phyloP scores from a whole-genome alignment of 805 yeast genomes.

The Candida maris region DNA sequence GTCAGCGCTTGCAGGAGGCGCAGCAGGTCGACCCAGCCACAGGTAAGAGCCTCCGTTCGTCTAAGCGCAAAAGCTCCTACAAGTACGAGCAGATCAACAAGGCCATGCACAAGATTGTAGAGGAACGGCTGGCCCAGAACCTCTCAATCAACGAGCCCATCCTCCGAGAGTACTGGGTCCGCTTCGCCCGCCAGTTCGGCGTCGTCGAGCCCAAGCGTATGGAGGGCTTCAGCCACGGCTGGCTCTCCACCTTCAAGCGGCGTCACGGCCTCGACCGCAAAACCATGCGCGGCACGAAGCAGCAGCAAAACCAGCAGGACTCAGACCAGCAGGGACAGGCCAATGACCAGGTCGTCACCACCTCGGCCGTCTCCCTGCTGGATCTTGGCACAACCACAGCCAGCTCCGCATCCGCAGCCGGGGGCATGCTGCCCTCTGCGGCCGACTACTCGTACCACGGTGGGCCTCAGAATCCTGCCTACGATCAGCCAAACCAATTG shows the following conservation, averaged over 20 bases:
- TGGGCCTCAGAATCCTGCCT: conserved; percentile 4
- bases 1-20: conserved; percentile 40
- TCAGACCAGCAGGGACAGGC: too few relatives aligned
- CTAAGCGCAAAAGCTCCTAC: conserved; percentile 46
- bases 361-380: background rate
- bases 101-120: conserved; percentile 55
- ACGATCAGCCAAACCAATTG: conserved; percentile 10
- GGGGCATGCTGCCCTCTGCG: conserved; percentile 6
- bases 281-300: conserved; percentile 8
- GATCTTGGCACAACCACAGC: background rate
- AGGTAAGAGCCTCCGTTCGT: conserved; percentile 23
- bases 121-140: conserved; percentile 38
- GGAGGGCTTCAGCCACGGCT: conserved; percentile 56
- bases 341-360: background rate
- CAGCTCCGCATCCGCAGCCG: background rate
- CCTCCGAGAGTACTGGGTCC: conserved; percentile 53
- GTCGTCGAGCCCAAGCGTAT: conserved; percentile 58
- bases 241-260: conserved; percentile 59
- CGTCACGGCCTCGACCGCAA: conserved; percentile 39
- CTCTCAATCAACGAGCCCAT: conserved; percentile 53
- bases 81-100: conserved; percentile 56
- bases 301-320: background rate
- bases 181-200: conserved; percentile 51
- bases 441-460: conserved; percentile 12
- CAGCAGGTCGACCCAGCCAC: conserved; percentile 21